These are phyloP conservation scores for Zygoascus hellenicus DNA, from an alignment of 1,139 yeast species.

Conservation along the genomic window DNA sequence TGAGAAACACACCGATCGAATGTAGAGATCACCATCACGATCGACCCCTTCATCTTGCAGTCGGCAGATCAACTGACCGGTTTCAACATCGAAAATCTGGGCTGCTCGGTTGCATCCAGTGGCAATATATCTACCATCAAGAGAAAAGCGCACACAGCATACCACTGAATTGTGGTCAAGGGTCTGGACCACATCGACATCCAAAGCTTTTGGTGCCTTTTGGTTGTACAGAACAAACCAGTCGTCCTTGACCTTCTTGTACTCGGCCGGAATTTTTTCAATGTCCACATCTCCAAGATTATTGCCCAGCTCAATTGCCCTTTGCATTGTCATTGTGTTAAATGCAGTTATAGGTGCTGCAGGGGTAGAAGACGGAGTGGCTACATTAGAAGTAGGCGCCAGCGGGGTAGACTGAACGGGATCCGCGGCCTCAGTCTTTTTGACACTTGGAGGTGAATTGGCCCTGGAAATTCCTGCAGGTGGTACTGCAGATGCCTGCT, in stretches of 20 bases:
- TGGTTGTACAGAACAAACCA: slow-evolving; percentile 91
- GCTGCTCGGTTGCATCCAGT: slow-evolving; percentile 97
- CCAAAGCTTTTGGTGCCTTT: slow-evolving; percentile 66
- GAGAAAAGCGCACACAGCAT: slow-evolving; percentile 91
- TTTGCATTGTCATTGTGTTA: slow-evolving; percentile 20
- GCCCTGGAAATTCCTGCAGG: slow-evolving; percentile 14
- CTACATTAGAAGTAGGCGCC: slow-evolving; percentile 33
- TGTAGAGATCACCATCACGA: slow-evolving; percentile 71
- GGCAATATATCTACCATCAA: slow-evolving; percentile 89
- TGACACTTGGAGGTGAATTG: slow-evolving; percentile 16
- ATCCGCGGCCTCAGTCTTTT: slow-evolving; percentile 15
- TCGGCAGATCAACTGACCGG: slow-evolving; percentile 85
- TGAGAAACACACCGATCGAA: slow-evolving; percentile 91
- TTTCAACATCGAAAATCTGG: slow-evolving; percentile 86
- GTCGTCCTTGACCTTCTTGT: slow-evolving; percentile 79
- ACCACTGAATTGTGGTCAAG: slow-evolving; percentile 91
- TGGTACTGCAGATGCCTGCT: slow-evolving; percentile 22
- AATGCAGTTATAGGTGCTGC: slow-evolving; percentile 4
- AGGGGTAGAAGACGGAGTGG: slow-evolving; percentile 7
- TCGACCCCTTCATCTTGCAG: slow-evolving; percentile 68
- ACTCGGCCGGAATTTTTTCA: slow-evolving; percentile 66
- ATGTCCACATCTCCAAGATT: slow-evolving; percentile 80
- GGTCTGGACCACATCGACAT: slow-evolving; percentile 83
- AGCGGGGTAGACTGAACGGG: slow-evolving; percentile 15
- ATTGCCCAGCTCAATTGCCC: slow-evolving; percentile 35